These are phyloP conservation scores for Globomyces pollinis-pini DNA, from an alignment of 192 early-diverging fungal genomes.

Conservation along the genomic window DNA sequence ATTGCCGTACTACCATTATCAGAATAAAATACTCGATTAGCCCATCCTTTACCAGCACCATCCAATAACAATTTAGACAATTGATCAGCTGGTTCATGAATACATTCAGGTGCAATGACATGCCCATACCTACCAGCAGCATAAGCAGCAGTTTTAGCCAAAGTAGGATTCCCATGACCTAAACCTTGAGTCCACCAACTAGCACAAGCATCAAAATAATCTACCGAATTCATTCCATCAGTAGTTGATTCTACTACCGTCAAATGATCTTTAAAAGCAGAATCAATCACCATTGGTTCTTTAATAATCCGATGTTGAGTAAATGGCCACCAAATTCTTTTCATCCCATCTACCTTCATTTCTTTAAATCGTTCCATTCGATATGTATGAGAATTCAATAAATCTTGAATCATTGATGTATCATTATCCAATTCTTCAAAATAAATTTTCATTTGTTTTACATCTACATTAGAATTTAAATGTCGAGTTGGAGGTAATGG, in stretches of 20 bases:
- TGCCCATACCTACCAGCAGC: constrained; percentile 73
- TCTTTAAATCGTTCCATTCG: constrained; percentile 48
- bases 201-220: constrained; percentile 63
- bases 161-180: constrained; percentile 56
- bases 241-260: constrained; percentile 35
- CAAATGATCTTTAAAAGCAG: constrained; percentile 61
- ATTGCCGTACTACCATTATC: constrained; percentile 76
- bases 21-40: constrained; percentile 65
- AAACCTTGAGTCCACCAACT: constrained; percentile 79
- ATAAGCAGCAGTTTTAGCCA: constrained; percentile 53
- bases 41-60: constrained; percentile 51
- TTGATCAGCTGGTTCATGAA: constrained; percentile 56
- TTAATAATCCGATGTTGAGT: constrained; percentile 59
- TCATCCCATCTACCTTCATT: constrained; percentile 35
- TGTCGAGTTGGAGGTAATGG: constrained; percentile 36
- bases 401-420: constrained; percentile 27
- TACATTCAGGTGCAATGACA: constrained; percentile 68
- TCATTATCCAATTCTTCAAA: constrained; percentile 13
- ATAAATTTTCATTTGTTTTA: background rate
- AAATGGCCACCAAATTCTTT: constrained; percentile 73
- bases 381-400: constrained; percentile 41
- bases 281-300: constrained; percentile 65
- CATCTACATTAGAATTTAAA: constrained; percentile 19
- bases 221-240: too few species aligned
- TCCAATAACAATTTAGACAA: constrained; percentile 52